Base-by-base conservation (phyloP, 352 stramenopile species). In the Globisporangium nunn region DNA sequence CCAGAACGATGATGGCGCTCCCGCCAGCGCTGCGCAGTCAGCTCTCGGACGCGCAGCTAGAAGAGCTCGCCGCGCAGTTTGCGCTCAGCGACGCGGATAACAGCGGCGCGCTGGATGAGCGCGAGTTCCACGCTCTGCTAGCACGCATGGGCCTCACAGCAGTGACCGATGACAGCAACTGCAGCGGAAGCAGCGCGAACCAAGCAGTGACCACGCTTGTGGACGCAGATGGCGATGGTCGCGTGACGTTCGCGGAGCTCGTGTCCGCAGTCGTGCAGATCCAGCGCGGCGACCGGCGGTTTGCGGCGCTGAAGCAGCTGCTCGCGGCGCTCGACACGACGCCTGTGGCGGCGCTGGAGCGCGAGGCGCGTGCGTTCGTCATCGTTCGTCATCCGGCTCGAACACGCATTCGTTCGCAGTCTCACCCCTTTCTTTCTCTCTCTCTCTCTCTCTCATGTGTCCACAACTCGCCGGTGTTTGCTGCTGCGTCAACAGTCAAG, bases 31-130 rank as follows among this genome's bases (percentile, higher is more conserved):
- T 47, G 8, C 41, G 41, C 18, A 15, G 52, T 5, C 70, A 65
- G 30, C 85, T 88, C 48, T 77, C 78, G 4, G 61, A 70, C 2
- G 59, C 66, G 10, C 68, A 86, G 56, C 66, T 61, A 1, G 78
- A 91, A 15, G 81, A 91, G 54, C 68, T 91, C 31, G 56, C 72
- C 1, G 56, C 78, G 14, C 77, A 88, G 50, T 91, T 91, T 56
- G 63, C 80, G 18, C 62, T 74, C 30, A 77, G 75, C 31, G 78
- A 91, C 51, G 47, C 18, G 7, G 75, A 89, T 28, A 66, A 63
- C 50, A 88, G 75, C 39, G 78, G 75, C 6, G 49, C 71, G 18
- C 87, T 91, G 40, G 75, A 91, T 28, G 73, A 88, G 58, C 62
- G 54, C 11, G 77, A 88, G 61, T 91, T 88, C 61, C 66, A 66